These are phyloP conservation scores for Grigorovia transvaalensis DNA, from an alignment of 805 yeast species.

Conservation along the genomic window DNA sequence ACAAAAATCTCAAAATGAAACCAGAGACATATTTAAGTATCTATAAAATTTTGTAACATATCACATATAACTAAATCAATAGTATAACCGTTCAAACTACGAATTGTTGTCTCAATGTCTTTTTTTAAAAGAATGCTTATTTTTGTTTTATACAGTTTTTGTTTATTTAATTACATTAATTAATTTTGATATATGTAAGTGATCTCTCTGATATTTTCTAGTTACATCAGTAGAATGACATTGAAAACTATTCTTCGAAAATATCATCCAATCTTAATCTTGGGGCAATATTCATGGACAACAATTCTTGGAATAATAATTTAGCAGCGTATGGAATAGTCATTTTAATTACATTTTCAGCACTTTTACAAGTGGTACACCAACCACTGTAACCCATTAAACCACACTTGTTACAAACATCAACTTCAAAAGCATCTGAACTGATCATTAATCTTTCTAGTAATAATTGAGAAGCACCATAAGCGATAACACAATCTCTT, in stretches of 20 bases:
- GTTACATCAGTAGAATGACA: no score
- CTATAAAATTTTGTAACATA: background rate
- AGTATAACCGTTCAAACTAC: background rate
- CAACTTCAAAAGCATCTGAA: constrained; percentile 96
- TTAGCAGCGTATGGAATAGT: constrained; percentile 99
- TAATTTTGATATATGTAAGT: no score
- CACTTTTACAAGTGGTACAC: constrained; percentile 93
- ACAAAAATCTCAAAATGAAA: background rate
- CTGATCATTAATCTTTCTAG: constrained; percentile 92
- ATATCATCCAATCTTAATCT: constrained; percentile 83
- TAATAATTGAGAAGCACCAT: constrained; percentile 92
- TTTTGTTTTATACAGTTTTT: background rate
- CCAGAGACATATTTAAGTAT: background rate
- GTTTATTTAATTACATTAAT: background rate
- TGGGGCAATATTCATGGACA: constrained; percentile 99
- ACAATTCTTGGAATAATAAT: constrained; percentile 86
- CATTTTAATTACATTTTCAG: constrained; percentile 82
- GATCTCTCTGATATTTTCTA: no score
- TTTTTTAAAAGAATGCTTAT: background rate
- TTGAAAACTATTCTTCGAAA: constrained; percentile 35
- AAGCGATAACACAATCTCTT: constrained; percentile 98
- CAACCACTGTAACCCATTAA: constrained; percentile 95
- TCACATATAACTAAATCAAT: background rate
- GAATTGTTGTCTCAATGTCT: background rate
- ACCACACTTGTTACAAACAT: constrained; percentile 88